phyloP scores from a whole-genome alignment of 805 yeast species.

The Wickerhamomyces canadensis region DNA sequence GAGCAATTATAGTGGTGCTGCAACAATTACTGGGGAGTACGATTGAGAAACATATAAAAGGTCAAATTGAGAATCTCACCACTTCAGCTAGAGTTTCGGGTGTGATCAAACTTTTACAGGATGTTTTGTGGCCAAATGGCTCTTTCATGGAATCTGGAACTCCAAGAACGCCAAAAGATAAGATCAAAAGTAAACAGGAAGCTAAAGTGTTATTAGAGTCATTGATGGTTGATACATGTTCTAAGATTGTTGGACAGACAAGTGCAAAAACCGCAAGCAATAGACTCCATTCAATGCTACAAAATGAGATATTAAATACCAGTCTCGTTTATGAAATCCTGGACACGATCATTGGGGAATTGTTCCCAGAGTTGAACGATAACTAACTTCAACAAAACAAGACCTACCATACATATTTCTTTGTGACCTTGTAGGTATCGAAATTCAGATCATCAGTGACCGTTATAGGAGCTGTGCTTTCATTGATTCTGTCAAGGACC shows the following conservation, averaged over 20 bases:
- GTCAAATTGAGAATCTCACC: conserved; percentile 33
- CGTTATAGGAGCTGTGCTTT: too few species aligned
- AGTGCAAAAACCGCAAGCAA: conserved; percentile 60
- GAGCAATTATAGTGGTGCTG: conserved; percentile 72
- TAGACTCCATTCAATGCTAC: conserved; percentile 59
- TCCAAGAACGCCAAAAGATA: conserved; percentile 46
- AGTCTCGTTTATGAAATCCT: conserved; percentile 55
- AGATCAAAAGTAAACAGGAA: conserved; percentile 47
- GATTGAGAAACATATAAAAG: conserved; percentile 53
- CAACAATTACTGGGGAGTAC: conserved; percentile 88
- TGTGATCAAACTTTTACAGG: conserved; percentile 26
- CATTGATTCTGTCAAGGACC: too few species aligned
- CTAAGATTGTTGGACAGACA: conserved; percentile 66
- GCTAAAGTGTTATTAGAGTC: conserved; percentile 51
- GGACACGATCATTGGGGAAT: conserved; percentile 48
- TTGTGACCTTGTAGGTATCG: too few species aligned
- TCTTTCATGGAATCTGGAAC: conserved; percentile 40
- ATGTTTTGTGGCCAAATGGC: conserved; percentile 48
- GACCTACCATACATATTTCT: too few species aligned
- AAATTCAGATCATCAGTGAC: too few species aligned
- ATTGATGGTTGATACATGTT: conserved; percentile 57
- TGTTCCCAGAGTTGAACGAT: conserved; percentile 19
- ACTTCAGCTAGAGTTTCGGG: conserved; percentile 44
- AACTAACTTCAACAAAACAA: too few species aligned
- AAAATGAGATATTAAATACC: conserved; percentile 64